A percentile compares a stretch with the other conserved stretches of the same genome.
Evolutionary conservation across 2,329 filamentous ascomycete species (phyloP).

Genomic region (Microascus cirrosus): DNA sequence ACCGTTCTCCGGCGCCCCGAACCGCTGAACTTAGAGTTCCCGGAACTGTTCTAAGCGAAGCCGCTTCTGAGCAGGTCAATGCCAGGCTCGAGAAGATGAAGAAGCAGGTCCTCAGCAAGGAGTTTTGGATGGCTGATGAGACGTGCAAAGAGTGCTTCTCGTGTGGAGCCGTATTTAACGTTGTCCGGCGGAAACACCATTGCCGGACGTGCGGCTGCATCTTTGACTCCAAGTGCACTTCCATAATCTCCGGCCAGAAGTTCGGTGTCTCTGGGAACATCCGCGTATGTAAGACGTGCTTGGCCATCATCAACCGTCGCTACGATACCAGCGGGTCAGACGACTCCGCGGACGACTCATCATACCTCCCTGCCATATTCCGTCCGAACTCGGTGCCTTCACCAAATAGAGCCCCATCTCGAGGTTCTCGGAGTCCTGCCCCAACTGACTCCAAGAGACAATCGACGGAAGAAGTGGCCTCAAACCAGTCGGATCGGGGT

Average conservation of each 20-base stretch:
- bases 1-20: constrained; percentile 29
- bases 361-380: constrained; percentile 54
- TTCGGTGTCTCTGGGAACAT: constrained; percentile 81
- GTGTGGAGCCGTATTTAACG: constrained; percentile 82
- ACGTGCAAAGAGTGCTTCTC: constrained; percentile 96
- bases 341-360: constrained; percentile 70
- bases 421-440: background rate
- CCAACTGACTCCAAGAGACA: background rate
- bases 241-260: constrained; percentile 73
- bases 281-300: constrained; percentile 85
- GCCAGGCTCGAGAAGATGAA: constrained; percentile 60
- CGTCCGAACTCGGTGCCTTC: constrained; percentile 30
- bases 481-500: constrained; percentile 10
- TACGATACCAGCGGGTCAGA: constrained; percentile 82
- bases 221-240: constrained; percentile 93
- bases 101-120: constrained; percentile 80
- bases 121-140: constrained; percentile 99
- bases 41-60: constrained; percentile 38
- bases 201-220: constrained; percentile 96
- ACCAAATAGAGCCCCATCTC: background rate
- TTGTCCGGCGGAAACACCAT: constrained; percentile 92
- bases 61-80: constrained; percentile 46
- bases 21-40: constrained; percentile 40
- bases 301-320: constrained; percentile 80
- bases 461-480: constrained; percentile 3